Conservation (phyloP, 768 basidiomycete genomes). For the Trametopsis cervina region DNA sequence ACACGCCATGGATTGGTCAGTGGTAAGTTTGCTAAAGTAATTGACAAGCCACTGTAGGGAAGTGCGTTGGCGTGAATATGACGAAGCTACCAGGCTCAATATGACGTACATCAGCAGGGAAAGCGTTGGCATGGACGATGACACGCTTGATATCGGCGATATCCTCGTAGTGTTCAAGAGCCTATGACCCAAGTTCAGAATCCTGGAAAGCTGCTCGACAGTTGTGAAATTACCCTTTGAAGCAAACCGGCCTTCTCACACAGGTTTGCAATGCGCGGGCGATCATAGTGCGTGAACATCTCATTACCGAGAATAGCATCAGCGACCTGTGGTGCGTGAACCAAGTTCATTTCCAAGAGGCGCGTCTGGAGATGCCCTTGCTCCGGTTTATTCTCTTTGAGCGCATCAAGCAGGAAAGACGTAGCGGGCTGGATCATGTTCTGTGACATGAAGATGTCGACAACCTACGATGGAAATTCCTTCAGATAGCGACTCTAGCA, state of each 20-base stretch:
- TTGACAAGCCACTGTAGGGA: constrained; percentile 79
- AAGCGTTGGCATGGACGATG: constrained; percentile 82
- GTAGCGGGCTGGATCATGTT: constrained; percentile 99
- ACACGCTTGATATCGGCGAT: constrained; percentile 98
- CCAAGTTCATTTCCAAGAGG: constrained; percentile 94
- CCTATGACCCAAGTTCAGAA: constrained; percentile 43
- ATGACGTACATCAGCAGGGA: constrained; percentile 75
- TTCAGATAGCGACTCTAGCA: background rate
- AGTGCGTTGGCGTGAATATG: background rate
- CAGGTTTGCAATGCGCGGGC: constrained; percentile 93
- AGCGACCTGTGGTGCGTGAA: constrained; percentile 97
- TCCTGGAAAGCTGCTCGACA: background rate
- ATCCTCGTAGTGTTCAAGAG: constrained; percentile 97
- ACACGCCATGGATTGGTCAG: constrained; percentile 94
- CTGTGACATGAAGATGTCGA: constrained; percentile 99
- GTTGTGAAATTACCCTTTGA: constrained; percentile 61
- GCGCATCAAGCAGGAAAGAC: constrained; percentile 92
- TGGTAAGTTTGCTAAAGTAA: constrained; percentile 95
- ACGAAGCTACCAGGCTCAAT: background rate
- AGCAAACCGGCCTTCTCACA: constrained; percentile 97
- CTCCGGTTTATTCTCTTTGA: constrained; percentile 98
- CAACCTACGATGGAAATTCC: constrained; percentile 45
- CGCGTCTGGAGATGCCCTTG: constrained; percentile 95
- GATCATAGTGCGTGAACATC: constrained; percentile 97
- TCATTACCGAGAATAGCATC: constrained; percentile 98